Percentiles rank a stretch among this genome's conserved stretches.
phyloP scores from a whole-genome alignment of 306 rosid species.

The Hylodesmum podocarpum region DNA sequence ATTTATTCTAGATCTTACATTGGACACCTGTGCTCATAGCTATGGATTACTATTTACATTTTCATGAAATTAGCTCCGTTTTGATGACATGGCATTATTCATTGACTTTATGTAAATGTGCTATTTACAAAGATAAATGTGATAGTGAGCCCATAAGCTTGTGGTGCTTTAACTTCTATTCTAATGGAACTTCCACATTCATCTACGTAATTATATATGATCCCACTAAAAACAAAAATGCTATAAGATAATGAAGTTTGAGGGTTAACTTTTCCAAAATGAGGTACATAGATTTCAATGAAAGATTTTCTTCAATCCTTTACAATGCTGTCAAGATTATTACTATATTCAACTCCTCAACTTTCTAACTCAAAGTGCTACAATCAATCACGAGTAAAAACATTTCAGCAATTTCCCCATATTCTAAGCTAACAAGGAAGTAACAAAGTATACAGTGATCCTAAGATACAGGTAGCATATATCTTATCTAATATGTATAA shows the following conservation, averaged over 20 bases:
- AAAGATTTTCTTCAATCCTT: slow-evolving; percentile 2
- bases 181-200: not conserved
- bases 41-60: too few relatives aligned
- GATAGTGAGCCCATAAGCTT: not conserved
- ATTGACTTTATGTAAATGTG: too few relatives aligned
- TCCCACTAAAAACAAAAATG: slow-evolving; percentile 19
- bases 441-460: not conserved
- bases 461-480: not conserved
- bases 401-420: slow-evolving; percentile 11
- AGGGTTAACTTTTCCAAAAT: not conserved
- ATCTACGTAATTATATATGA: slow-evolving; percentile 19
- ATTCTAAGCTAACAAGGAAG: slow-evolving; percentile 13
- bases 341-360: slow-evolving; percentile 12
- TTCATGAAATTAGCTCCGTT: too few relatives aligned
- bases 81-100: too few relatives aligned
- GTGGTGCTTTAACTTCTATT: not conserved
- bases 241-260: not conserved
- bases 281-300: slow-evolving; percentile 33
- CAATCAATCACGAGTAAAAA: not conserved
- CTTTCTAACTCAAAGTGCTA: not conserved
- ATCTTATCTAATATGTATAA: too few relatives aligned
- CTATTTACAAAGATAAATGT: not conserved
- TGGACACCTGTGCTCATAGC: too few relatives aligned
- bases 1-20: too few relatives aligned
- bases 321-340: slow-evolving; percentile 26